phyloP scores from a whole-genome alignment of 768 basidiomycete species.

The Collybia mongolica region DNA sequence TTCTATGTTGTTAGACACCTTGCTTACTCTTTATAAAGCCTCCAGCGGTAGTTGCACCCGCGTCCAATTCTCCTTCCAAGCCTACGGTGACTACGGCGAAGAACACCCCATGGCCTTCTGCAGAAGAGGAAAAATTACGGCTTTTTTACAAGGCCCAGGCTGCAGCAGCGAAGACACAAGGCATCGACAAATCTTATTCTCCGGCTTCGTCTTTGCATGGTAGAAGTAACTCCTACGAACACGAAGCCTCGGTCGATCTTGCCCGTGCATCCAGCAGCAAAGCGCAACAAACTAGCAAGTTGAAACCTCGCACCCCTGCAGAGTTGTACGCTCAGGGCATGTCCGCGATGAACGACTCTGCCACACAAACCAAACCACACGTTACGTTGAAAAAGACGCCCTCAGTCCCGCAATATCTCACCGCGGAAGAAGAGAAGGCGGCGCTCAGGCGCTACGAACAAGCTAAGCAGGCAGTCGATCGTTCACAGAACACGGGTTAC shows the following conservation, averaged over 20 bases:
- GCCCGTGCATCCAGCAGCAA: conserved; percentile 14
- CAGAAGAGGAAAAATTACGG: conserved; percentile 76
- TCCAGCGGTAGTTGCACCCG: background rate
- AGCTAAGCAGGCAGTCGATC: conserved; percentile 69
- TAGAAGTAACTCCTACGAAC: conserved; percentile 19
- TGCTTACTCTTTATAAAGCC: background rate
- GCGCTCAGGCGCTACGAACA: conserved; percentile 66
- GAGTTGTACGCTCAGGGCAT: conserved; percentile 28
- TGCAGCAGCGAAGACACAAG: conserved; percentile 61
- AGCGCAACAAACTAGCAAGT: background rate
- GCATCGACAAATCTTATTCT: conserved; percentile 24
- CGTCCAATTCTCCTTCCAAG: conserved; percentile 19
- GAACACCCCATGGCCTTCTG: conserved; percentile 52
- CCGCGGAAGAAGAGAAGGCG: conserved; percentile 76
- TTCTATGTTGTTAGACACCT: background rate
- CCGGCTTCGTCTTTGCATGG: conserved; percentile 22
- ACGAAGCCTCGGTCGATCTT: conserved; percentile 5
- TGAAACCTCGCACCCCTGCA: conserved; percentile 4
- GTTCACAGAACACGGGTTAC: conserved; percentile 41
- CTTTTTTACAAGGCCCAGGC: conserved; percentile 69
- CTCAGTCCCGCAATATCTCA: conserved; percentile 47
- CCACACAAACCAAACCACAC: conserved; percentile 11
- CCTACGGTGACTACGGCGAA: conserved; percentile 5
- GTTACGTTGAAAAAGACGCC: conserved; percentile 11
- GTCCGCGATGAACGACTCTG: conserved; percentile 24